These are phyloP conservation scores for Vaccinium myrtillus DNA, from an alignment of 148 eudicot genomes.

Conservation along the genomic window DNA sequence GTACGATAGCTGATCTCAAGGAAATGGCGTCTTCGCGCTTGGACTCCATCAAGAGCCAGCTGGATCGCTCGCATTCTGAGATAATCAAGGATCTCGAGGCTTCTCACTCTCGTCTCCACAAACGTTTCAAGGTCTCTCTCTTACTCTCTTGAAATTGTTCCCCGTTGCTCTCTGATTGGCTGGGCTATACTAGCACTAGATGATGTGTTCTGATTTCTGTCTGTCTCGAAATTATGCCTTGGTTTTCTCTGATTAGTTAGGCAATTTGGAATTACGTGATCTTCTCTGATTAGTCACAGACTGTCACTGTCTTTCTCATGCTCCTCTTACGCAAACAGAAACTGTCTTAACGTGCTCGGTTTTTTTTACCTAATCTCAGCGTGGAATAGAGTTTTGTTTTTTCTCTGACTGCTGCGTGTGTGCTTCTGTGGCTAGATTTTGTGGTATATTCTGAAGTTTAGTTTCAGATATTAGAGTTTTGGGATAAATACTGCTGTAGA, in stretches of 20 bases:
- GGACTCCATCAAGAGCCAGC: slow-evolving; percentile 58
- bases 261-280: neutral
- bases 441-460: neutral
- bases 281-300: neutral
- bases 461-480: neutral
- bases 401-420: neutral
- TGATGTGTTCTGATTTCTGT: neutral
- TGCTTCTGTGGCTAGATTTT: neutral
- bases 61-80: slow-evolving; percentile 67
- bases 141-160: neutral
- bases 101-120: slow-evolving; percentile 64
- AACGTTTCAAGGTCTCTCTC: slow-evolving; percentile 55
- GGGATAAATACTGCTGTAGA: neutral
- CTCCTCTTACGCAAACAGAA: neutral
- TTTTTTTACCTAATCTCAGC: too few species aligned
- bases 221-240: neutral
- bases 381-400: neutral
- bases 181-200: neutral
- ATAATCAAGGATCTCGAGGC: slow-evolving; percentile 65
- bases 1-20: slow-evolving; percentile 61
- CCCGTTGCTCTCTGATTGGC: neutral
- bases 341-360: neutral
- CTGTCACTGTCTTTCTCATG: neutral
- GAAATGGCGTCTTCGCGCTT: slow-evolving; percentile 45
- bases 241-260: neutral